Percentiles rank a stretch among this genome's conserved stretches.
Conservation (phyloP, 805 yeast genomes). For the Jamesozyma hellenica region DNA sequence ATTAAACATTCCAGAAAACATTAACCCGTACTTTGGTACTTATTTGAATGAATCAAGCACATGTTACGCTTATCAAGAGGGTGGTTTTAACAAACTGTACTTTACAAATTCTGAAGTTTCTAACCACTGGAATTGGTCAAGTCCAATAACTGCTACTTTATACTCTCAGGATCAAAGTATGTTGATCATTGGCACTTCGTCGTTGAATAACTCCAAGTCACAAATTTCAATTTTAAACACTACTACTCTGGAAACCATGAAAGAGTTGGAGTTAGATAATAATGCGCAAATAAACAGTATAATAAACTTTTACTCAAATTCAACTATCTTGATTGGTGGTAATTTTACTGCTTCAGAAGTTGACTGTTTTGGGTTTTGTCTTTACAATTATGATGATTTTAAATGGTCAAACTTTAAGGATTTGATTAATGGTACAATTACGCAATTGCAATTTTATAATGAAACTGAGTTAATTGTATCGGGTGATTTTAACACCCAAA, state of each 20-base stretch:
- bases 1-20: background rate
- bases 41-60: constrained; percentile 40
- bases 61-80: constrained; percentile 49
- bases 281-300: constrained; percentile 35
- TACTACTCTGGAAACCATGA: constrained; percentile 38
- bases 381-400: constrained; percentile 44
- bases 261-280: constrained; percentile 29
- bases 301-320: constrained; percentile 32
- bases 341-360: constrained; percentile 50
- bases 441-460: constrained; percentile 41
- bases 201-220: background rate
- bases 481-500: constrained; percentile 44
- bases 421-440: constrained; percentile 42
- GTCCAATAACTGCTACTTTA: constrained; percentile 16
- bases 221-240: constrained; percentile 26
- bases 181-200: constrained; percentile 14
- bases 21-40: constrained; percentile 27
- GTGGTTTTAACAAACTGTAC: constrained; percentile 6
- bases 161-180: constrained; percentile 20
- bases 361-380: constrained; percentile 55
- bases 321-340: constrained; percentile 56
- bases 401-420: constrained; percentile 40
- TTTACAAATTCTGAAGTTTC: constrained; percentile 4
- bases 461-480: constrained; percentile 33
- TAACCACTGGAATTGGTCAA: constrained; percentile 13